Conservation (phyloP, 2,329 filamentous ascomycete genomes). For the Paramyrothecium sp. region DNA sequence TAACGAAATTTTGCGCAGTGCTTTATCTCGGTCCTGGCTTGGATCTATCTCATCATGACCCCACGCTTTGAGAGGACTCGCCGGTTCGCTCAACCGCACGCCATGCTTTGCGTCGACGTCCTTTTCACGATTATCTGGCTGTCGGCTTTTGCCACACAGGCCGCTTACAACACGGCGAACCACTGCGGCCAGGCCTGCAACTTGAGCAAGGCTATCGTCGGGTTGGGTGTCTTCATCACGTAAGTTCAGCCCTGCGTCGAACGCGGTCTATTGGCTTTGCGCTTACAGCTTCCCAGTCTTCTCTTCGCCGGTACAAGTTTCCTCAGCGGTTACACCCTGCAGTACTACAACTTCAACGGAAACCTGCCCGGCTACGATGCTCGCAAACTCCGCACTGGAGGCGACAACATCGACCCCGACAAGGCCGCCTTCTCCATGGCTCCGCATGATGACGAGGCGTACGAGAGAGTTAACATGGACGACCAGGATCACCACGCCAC, state of each 20-base stretch:
- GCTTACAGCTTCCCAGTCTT: conserved; percentile 39
- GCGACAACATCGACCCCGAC: conserved; percentile 62
- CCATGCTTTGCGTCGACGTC: conserved; percentile 58
- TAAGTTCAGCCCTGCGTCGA: conserved; percentile 34
- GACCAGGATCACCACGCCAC: conserved; percentile 48
- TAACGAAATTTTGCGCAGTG: conserved; percentile 43
- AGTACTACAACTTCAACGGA: conserved; percentile 62
- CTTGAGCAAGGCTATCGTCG: conserved; percentile 64
- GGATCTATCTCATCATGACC: conserved; percentile 64
- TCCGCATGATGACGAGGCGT: conserved; percentile 65
- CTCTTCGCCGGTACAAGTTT: conserved; percentile 52
- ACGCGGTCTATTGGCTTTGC: not conserved
- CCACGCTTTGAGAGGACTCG: conserved; percentile 62
- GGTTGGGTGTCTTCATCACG: conserved; percentile 61
- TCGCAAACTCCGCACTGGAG: conserved; percentile 34
- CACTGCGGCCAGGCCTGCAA: conserved; percentile 55
- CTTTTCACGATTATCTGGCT: conserved; percentile 62
- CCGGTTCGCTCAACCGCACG: conserved; percentile 60
- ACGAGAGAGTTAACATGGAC: conserved; percentile 59
- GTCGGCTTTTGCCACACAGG: conserved; percentile 64
- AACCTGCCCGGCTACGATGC: conserved; percentile 61
- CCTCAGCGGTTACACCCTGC: conserved; percentile 58
- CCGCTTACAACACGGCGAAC: conserved; percentile 58
- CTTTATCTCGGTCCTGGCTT: conserved; percentile 62
- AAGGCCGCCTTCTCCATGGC: conserved; percentile 69